These are phyloP conservation scores for Arabis hirsuta DNA, from an alignment of 345 rosid species.

Conservation along the genomic window DNA sequence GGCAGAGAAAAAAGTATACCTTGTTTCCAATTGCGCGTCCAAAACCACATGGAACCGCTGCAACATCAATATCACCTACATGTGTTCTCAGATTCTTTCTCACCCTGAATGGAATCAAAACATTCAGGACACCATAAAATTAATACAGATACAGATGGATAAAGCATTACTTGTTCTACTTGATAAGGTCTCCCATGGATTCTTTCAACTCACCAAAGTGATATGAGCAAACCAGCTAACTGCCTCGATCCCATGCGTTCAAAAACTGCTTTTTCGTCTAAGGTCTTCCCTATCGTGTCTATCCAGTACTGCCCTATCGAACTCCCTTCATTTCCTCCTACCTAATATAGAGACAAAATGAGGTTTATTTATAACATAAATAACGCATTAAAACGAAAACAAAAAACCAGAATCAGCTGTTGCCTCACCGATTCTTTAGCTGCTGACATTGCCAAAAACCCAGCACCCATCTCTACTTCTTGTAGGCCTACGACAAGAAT, in stretches of 20 bases:
- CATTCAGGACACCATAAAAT: constrained; percentile 3
- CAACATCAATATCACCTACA: constrained; percentile 96
- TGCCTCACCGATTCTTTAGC: constrained; percentile 97
- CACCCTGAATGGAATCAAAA: constrained; percentile 61
- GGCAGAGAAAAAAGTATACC: constrained; percentile 46
- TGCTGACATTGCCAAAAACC: constrained; percentile 99
- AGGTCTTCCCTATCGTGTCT: constrained; percentile 85
- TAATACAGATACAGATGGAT: background rate
- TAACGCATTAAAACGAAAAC: background rate
- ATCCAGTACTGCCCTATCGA: constrained; percentile 92
- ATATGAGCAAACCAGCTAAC: constrained; percentile 90
- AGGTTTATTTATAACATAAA: constrained; percentile 25
- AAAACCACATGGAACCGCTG: constrained; percentile 98
- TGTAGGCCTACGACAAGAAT: constrained; percentile 92
- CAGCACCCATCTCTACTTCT: constrained; percentile 99
- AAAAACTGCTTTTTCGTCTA: constrained; percentile 77
- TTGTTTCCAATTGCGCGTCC: constrained; percentile 99
- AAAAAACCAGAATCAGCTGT: background rate
- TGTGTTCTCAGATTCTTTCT: constrained; percentile 87
- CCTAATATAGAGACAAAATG: constrained; percentile 57
- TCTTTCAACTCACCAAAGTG: constrained; percentile 74
- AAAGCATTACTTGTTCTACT: background rate
- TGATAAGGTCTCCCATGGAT: background rate
- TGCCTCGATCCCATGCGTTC: constrained; percentile 99
- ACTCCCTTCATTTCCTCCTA: constrained; percentile 99